phyloP scores from a whole-genome alignment of 352 stramenopile species.

The Thalassiosira livingstoniorum region DNA sequence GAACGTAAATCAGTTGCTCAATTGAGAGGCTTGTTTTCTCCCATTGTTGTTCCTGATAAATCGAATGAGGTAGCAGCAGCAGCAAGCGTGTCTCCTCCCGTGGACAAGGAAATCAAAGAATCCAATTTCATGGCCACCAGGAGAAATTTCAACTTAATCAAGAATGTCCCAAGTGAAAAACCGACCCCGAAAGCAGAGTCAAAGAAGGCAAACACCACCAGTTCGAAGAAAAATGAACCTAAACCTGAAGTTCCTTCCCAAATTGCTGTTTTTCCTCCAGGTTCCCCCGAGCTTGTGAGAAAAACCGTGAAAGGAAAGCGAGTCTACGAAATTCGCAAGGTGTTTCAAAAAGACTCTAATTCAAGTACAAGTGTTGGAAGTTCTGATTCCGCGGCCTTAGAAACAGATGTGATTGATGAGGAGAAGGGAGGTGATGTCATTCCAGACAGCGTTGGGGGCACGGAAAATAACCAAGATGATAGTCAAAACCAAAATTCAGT shows the following conservation, averaged over 20 bases:
- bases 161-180: not conserved
- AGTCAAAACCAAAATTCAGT: no score
- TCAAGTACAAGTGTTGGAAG: not conserved
- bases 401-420: not conserved
- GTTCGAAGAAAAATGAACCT: not conserved
- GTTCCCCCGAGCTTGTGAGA: not conserved
- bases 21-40: constrained; percentile 49
- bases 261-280: no score
- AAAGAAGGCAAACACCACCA: not conserved
- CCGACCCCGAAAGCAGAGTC: not conserved
- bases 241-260: not conserved
- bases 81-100: not conserved
- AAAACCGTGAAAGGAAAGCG: not conserved
- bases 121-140: constrained; percentile 6
- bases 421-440: not conserved
- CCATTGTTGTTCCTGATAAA: constrained; percentile 12
- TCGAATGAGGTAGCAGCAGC: not conserved
- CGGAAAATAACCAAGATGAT: no score
- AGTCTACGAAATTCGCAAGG: not conserved
- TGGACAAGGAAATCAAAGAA: not conserved
- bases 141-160: not conserved
- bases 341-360: not conserved
- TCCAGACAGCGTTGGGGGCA: no score
- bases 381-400: not conserved
- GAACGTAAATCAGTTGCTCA: constrained; percentile 36